Conservation (phyloP, 1,284 basidiomycete species). For the Neonothopanus nambi region DNA sequence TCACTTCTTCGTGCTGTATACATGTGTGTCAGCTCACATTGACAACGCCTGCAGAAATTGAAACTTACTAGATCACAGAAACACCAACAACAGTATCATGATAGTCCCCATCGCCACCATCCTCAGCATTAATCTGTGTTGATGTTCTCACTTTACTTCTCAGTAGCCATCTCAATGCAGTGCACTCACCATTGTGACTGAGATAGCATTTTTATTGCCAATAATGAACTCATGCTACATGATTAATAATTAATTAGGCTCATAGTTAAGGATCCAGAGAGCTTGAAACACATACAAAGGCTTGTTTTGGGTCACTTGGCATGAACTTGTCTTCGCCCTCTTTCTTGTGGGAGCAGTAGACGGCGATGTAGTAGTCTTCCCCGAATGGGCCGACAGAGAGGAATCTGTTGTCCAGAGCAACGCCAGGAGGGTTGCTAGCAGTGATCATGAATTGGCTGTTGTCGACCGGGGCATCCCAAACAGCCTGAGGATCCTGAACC, state of each 20-base stretch:
- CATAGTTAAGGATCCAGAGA: background rate
- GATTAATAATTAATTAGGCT: background rate
- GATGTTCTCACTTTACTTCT: too few relatives aligned
- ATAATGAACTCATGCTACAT: background rate
- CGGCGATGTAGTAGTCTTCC: conserved; percentile 14
- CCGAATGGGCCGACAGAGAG: conserved; percentile 13
- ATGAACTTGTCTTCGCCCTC: background rate
- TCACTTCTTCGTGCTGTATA: too few relatives aligned
- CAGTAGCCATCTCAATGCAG: too few relatives aligned
- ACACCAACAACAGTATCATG: background rate
- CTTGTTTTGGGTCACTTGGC: conserved; percentile 12
- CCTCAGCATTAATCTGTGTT: background rate
- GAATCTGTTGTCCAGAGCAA: conserved; percentile 11
- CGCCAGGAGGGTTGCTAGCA: conserved; percentile 1
- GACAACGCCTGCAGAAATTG: too few relatives aligned
- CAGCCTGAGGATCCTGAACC: conserved; percentile 15
- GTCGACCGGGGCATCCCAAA: conserved; percentile 17
- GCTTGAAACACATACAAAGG: conserved; percentile 12
- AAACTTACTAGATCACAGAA: background rate
- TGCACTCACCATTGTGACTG: background rate
- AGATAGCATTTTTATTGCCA: background rate
- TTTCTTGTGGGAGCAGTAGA: conserved; percentile 16
- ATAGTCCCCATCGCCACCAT: background rate
- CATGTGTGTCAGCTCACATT: too few relatives aligned
- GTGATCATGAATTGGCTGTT: conserved; percentile 12